These are phyloP conservation scores for Neonectria neomacrospora DNA, from an alignment of 2,329 filamentous ascomycete species.

Conservation along the genomic window DNA sequence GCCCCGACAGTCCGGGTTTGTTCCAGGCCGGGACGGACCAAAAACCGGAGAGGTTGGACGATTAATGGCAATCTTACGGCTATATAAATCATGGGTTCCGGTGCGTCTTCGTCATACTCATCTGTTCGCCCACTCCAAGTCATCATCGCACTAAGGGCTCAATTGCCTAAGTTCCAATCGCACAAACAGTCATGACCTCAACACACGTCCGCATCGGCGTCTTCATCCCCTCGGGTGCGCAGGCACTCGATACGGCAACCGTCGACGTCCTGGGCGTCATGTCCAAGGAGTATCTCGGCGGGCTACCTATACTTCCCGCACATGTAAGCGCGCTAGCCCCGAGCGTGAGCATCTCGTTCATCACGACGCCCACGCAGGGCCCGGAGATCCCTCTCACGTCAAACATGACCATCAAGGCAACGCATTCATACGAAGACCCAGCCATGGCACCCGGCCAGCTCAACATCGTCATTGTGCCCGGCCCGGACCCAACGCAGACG, in stretches of 20 bases:
- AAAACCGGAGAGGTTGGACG: background rate
- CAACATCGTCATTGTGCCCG: slow-evolving; percentile 63
- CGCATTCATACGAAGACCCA: slow-evolving; percentile 56
- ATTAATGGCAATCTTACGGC: background rate
- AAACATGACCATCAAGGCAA: slow-evolving; percentile 51
- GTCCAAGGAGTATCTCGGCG: slow-evolving; percentile 56
- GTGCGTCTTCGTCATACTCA: background rate
- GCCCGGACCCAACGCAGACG: slow-evolving; percentile 54
- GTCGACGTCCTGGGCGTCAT: slow-evolving; percentile 62
- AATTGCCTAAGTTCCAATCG: background rate
- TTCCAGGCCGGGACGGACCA: slow-evolving; percentile 23
- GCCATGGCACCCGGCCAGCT: slow-evolving; percentile 62
- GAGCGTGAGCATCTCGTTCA: slow-evolving; percentile 57
- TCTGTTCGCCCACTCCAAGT: background rate
- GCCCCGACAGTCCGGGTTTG: background rate
- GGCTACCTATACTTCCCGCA: slow-evolving; percentile 48
- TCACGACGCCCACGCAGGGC: slow-evolving; percentile 53
- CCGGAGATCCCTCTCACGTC: slow-evolving; percentile 56
- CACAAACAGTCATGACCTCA: slow-evolving; percentile 30
- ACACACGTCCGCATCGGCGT: slow-evolving; percentile 59
- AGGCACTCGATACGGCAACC: slow-evolving; percentile 62
- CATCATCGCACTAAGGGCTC: background rate
- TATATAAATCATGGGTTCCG: slow-evolving; percentile 3
- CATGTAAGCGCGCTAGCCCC: slow-evolving; percentile 56
- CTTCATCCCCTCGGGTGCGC: slow-evolving; percentile 58